Base-by-base conservation (phyloP, 495 filamentous ascomycete species). In the Lasiosphaeria hispida region DNA sequence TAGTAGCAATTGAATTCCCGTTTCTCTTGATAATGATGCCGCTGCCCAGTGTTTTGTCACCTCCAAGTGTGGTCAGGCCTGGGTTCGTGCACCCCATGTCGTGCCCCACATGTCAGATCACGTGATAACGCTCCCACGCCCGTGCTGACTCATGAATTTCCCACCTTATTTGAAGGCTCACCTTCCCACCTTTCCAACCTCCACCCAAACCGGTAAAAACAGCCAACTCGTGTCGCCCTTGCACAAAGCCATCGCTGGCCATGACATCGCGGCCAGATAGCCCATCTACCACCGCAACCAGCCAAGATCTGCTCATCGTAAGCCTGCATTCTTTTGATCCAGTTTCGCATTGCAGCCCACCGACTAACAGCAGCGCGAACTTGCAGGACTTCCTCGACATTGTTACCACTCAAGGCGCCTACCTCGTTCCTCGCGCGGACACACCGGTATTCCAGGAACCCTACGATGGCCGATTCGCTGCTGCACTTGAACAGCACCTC, bases 301-400 rank as follows among this genome's bases (percentile, higher is more conserved):
- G n/a, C n/a, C n/a, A n/a, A n/a, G n/a, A n/a, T n/a, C n/a, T n/a
- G n/a, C n/a, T n/a, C n/a, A n/a, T n/a, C n/a, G n/a, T n/a, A n/a
- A n/a, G n/a, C n/a, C n/a, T n/a, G n/a, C n/a, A n/a, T n/a, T n/a
- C n/a, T n/a, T n/a, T n/a, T n/a, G n/a, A n/a, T n/a, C n/a, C n/a
- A n/a, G n/a, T n/a, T n/a, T n/a, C n/a, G 48, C 48, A 35, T 51
- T 51, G 48, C 33, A 17, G 48, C 48, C 48, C 48, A 51, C 30
- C n/a, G n/a, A n/a, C n/a, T n/a, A n/a, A 44, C 41, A 44, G 41
- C 41, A 44, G 41, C 41, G 41, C 41, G 41, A 17, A 44, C n/a
- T 44, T 44, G 41, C 41, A 44, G 41, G 41, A 44, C 41, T 44
- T 44, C 41, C 41, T 44, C 41, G 41, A n/a, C n/a, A n/a, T n/a